Percentiles rank a stretch among this genome's conserved stretches.
These are phyloP conservation scores for Alternaria burnsii DNA, from an alignment of 2,329 filamentous ascomycete genomes.

Conservation along the genomic window DNA sequence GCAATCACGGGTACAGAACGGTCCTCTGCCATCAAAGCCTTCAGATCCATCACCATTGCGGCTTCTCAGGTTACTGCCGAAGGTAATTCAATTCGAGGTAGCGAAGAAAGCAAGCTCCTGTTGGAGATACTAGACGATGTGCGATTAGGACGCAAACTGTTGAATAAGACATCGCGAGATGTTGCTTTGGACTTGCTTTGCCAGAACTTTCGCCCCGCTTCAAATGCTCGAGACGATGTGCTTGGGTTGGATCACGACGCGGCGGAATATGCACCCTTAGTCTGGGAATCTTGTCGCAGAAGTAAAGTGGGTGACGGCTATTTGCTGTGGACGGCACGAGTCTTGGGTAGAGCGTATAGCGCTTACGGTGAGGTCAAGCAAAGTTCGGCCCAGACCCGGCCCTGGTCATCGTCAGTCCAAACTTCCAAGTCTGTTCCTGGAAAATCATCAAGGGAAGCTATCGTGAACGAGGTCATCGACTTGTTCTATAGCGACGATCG, in stretches of 20 bases:
- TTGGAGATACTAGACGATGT: constrained; percentile 82
- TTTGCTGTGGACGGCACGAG: constrained; percentile 83
- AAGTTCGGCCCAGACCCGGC: constrained; percentile 28
- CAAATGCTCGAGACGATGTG: constrained; percentile 69
- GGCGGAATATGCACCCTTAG: constrained; percentile 66
- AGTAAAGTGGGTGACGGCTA: constrained; percentile 72
- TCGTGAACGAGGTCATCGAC: constrained; percentile 49
- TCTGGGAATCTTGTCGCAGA: constrained; percentile 80
- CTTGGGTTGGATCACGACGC: constrained; percentile 73
- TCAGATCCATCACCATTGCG: constrained; percentile 72
- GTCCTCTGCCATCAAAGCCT: constrained; percentile 59
- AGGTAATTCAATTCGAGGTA: constrained; percentile 74
- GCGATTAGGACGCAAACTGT: constrained; percentile 66
- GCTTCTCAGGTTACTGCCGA: constrained; percentile 72
- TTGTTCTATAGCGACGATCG: constrained; percentile 52
- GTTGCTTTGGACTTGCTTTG: constrained; percentile 78
- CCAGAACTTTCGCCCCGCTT: constrained; percentile 72
- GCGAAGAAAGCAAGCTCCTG: constrained; percentile 80
- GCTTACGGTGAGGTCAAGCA: constrained; percentile 72
- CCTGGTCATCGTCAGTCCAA: constrained; percentile 35
- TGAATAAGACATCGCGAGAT: constrained; percentile 74
- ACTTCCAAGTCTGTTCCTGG: constrained; percentile 33
- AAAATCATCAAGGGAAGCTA: constrained; percentile 44
- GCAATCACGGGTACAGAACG: constrained; percentile 28
- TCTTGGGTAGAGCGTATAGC: constrained; percentile 78